phyloP scores from a whole-genome alignment of 768 basidiomycete species.

The Amanita exitialis region DNA sequence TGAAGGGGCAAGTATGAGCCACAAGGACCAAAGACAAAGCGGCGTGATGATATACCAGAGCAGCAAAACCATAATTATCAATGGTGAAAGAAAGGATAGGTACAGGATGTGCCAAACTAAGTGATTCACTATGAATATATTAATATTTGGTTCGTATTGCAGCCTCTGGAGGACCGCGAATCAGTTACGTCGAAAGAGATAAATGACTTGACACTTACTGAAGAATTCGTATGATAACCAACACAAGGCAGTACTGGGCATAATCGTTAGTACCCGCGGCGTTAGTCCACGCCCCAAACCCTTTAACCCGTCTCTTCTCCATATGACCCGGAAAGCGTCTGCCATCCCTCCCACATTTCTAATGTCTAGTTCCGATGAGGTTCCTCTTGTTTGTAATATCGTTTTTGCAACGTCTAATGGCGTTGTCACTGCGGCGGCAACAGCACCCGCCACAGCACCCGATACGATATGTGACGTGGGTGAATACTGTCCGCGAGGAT shows the following conservation, averaged over 20 bases:
- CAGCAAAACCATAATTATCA: not conserved
- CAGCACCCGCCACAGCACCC: conserved; percentile 86
- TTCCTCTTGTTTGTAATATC: conserved; percentile 88
- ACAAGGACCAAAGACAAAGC: conserved; percentile 3
- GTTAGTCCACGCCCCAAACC: conserved; percentile 85
- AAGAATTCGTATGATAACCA: conserved; percentile 99
- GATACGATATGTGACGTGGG: conserved; percentile 89
- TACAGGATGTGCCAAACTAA: conserved; percentile 2
- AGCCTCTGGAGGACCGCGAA: conserved; percentile 32
- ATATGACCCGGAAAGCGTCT: conserved; percentile 86
- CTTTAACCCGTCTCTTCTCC: conserved; percentile 71
- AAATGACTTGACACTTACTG: conserved; percentile 47
- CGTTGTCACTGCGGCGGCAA: conserved; percentile 93
- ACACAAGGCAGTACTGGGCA: conserved; percentile 95
- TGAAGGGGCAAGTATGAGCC: not conserved
- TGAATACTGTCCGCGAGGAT: conserved; percentile 81
- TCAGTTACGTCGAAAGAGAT: not conserved
- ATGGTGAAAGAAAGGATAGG: not conserved
- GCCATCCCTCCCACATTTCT: conserved; percentile 74
- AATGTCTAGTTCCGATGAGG: conserved; percentile 79
- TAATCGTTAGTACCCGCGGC: conserved; percentile 87
- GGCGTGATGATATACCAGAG: not conserved
- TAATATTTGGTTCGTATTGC: conserved; percentile 51
- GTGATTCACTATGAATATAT: not conserved
- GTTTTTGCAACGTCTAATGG: conserved; percentile 98